Evolutionary conservation across 2,329 filamentous ascomycete species (phyloP), one percentile per base, ranked within the genome.

Genomic region (Trichoderma lentiforme): DNA sequence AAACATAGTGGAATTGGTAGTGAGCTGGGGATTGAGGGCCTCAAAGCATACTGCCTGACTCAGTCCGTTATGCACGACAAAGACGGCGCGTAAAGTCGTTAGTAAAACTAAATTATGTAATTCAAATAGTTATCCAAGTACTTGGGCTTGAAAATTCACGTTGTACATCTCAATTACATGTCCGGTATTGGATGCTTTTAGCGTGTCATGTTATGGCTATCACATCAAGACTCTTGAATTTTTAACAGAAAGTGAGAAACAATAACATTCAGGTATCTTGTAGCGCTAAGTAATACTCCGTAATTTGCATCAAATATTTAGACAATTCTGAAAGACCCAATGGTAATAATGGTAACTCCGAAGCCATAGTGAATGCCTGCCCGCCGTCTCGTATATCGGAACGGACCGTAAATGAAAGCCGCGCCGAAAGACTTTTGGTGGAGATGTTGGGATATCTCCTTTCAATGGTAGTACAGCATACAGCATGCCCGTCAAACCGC

Each of bases 1-100:
- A 92, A 92, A 83, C 83, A 83, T 57, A 90, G 87, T 64, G 90
- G 90, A 0, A 90, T 85, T 76, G 90, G 90, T 6, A 36, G 28
- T n/a, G 43, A 70, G 28, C n/a, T 34, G 43, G 60, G 47, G 21
- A 32, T 65, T 21, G 51, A 71, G 18, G 60, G 32, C 3, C 15
- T 64, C 51, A 65, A 71, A 28, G 11, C 39, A 21, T 71, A 43
- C 14, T 34, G 8, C 24, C 5, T 56, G n/a, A 56, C 39, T 14
- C 30, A 66, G 9, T 24, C 43, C 11, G 26, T 36, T 36, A 30
- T 66, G 6, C 63, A 56, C 14, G 43, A 53, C 6, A 53, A 56
- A 21, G 3, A 26, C 0, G 43, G 28, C 21, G 63, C 26, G 26
- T 56, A 14, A 15, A 32, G 21, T 21, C n/a, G 11, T 36, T 3